Evolutionary conservation across 2,329 filamentous ascomycete genomes (phyloP), one percentile per base, ranked within the genome.

Genomic region (Diaporthe eres): DNA sequence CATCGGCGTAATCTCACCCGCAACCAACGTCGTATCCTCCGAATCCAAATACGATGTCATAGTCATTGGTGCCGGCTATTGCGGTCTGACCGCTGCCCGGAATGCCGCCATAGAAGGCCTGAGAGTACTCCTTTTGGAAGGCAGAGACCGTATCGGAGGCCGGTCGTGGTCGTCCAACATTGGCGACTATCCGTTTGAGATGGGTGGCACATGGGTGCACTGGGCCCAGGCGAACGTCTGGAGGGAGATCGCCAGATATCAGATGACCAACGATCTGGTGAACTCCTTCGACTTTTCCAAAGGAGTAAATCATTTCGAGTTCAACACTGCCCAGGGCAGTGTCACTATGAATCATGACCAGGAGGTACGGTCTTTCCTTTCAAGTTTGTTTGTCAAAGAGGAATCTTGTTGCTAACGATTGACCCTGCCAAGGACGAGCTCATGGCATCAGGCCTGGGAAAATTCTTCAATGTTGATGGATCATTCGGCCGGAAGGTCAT

Each of bases 121-220:
- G 34, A 42, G 10, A 28, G 31, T 55, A 4, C 34, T 71, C 8
- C 79, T 87, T 0, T 44, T 87, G 4, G 86, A 87, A 77, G 84
- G 82, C 1, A 81, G 86, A 34, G 85, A 87, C 74, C 79, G 85
- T 1, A 82, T 87, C 58, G 85, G 85, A 17, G 85, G 86, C 2
- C 81, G 86, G 1, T 84, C 84, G 1, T 87, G 84, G 83, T 82
- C 81, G 3, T 79, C 83, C 9, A 81, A 82, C 28, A 82, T 84
- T 19, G 79, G 81, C 10, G 85, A 82, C 0, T 82, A 83, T 37
- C 78, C 80, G 0, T 86, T 82, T 71, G 85, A 86, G 63, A 84
- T 87, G 83, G 85, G 86, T 1, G 85, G 86, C 0, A 86, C 85
- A 0, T 87, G 85, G 85, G 79, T 87, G 4, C 83, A 84, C 39